Conservation (phyloP, 805 yeast genomes). For the Debaryomyces tyrocola region DNA sequence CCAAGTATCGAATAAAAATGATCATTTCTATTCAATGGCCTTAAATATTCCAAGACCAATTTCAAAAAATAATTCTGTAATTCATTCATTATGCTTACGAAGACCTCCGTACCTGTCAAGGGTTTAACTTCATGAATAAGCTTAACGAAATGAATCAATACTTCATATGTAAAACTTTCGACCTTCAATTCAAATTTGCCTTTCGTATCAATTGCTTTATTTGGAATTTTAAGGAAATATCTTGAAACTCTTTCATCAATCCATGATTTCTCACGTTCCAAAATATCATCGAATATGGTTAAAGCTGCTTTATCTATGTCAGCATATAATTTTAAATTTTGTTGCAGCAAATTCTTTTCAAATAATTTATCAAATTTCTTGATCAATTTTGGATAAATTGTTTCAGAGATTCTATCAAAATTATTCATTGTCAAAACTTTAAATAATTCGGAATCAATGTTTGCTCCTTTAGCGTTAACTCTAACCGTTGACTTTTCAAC, state of each 20-base stretch:
- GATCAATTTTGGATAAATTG: slow-evolving; percentile 31
- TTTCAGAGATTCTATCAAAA: slow-evolving; percentile 34
- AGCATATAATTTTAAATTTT: slow-evolving; percentile 38
- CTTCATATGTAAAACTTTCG: slow-evolving; percentile 40
- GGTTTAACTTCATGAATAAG: slow-evolving; percentile 41
- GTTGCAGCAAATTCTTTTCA: slow-evolving; percentile 34
- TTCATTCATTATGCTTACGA: slow-evolving; percentile 36
- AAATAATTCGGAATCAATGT: slow-evolving; percentile 27
- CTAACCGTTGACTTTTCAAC: slow-evolving; percentile 18
- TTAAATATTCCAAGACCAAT: slow-evolving; percentile 29
- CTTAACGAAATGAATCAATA: slow-evolving; percentile 41
- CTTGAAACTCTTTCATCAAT: slow-evolving; percentile 27
- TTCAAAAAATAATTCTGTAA: slow-evolving; percentile 37
- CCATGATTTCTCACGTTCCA: slow-evolving; percentile 35
- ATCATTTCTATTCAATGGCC: slow-evolving; percentile 17
- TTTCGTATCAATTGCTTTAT: background rate
- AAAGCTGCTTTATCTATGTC: slow-evolving; percentile 42
- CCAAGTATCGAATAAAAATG: slow-evolving; percentile 15
- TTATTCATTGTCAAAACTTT: slow-evolving; percentile 46
- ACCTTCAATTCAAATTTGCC: slow-evolving; percentile 16
- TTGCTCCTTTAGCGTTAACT: slow-evolving; percentile 7
- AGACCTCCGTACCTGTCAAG: slow-evolving; percentile 35
- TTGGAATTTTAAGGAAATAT: slow-evolving; percentile 19
- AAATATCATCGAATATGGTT: slow-evolving; percentile 41
- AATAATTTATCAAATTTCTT: slow-evolving; percentile 33